Base-by-base conservation (phyloP, 2,329 filamentous ascomycete genomes). In the Trichoderma sp. region DNA sequence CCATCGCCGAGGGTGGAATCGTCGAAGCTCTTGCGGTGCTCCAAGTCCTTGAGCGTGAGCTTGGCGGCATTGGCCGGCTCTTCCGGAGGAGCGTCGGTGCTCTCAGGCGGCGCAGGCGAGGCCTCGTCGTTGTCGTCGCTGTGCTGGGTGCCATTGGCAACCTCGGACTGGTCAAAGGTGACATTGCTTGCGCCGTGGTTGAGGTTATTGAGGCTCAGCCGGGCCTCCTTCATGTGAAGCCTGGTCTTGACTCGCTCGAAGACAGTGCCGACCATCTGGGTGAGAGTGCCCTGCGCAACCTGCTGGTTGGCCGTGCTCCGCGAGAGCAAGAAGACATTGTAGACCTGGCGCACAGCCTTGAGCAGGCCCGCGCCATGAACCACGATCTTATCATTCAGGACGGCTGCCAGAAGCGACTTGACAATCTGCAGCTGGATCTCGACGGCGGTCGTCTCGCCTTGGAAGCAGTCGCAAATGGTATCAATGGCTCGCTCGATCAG, bases 381-480 rank as follows among this genome's bases (percentile, higher is more conserved):
- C 50, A 99, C 93, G 69, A 98, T 97, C 80, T 98, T 99, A 81
- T 99, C 95, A 75, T 98, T 98, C 69, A 99, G 82, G 15, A 99
- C 95, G 15, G 96, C 96, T 15, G 95, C 93, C 66, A 99, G 82
- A 66, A 99, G 82, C 2, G 95, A 98, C 80, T 99, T 98, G 76
- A 99, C 92, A 71, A 99, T 99, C 79, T 99, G 95, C 72, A 98
- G 86, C 78, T 99, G 95, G 55, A 98, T 90, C 76, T 97, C 94
- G 60, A 90, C 85, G 3, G 92, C 89, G 0, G 96, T 99, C 1
- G 91, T 91, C 79, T 99, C 95, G 74, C 95, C 94, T 75, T 98
- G 93, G 75, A 99, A 99, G 77, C 95, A 99, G 75, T 98, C 94
- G 82, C 95, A 99, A 82, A 99, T 99, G 43, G 95, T 97, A 78